These are phyloP conservation scores for Perkinsus marinus DNA, from an alignment of 169 alveolate genomes.

Conservation along the genomic window DNA sequence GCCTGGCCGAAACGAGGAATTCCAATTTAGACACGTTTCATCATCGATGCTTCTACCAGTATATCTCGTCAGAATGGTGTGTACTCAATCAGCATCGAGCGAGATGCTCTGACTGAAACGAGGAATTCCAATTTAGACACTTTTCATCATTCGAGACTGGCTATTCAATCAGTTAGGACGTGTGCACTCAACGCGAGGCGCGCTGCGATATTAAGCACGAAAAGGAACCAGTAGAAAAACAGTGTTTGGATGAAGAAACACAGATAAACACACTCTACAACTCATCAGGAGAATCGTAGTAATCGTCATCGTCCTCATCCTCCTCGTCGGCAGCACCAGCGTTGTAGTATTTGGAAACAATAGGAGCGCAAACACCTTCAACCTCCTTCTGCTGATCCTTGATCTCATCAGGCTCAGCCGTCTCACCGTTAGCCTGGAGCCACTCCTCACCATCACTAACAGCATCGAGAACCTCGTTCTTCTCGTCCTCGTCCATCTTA, in stretches of 20 bases:
- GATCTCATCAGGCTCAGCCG: conserved; percentile 77
- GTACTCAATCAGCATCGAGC: neutral
- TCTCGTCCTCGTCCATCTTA: conserved; percentile 77
- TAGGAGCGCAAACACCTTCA: conserved; percentile 82
- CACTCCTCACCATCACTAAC: conserved; percentile 76
- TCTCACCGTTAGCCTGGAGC: conserved; percentile 68
- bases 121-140: neutral
- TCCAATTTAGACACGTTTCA: neutral
- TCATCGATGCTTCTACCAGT: neutral
- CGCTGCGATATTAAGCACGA: neutral
- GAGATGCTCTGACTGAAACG: neutral
- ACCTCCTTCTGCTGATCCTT: conserved; percentile 79
- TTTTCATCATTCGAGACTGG: neutral
- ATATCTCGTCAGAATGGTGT: neutral
- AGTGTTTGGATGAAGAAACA: neutral
- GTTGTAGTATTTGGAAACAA: conserved; percentile 77
- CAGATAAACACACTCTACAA: neutral
- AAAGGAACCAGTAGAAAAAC: neutral
- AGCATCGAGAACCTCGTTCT: conserved; percentile 25
- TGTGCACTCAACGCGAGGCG: neutral
- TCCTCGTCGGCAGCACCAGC: conserved; percentile 48
- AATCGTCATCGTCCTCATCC: conserved; percentile 48
- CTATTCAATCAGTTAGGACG: too few relatives aligned
- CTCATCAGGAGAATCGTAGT: conserved; percentile 29
- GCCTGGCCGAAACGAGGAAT: neutral